Evolutionary conservation across 805 yeast species (phyloP).

Genomic region (Wickerhamomyces bisporus): DNA sequence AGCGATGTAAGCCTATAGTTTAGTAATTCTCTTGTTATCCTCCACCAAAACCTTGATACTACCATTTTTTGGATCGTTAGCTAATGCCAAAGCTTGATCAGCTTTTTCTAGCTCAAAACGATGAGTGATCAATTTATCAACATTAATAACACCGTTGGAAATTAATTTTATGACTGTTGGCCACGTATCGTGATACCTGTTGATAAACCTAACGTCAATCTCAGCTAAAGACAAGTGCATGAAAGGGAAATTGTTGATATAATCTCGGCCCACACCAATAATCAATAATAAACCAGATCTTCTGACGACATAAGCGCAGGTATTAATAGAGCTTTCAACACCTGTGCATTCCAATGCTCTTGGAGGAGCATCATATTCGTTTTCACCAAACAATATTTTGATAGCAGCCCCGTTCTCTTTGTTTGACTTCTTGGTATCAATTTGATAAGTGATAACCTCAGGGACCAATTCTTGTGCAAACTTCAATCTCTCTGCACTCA

Average conservation of each 20-base stretch:
- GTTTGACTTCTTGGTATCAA: constrained; percentile 27
- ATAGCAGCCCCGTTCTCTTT: constrained; percentile 36
- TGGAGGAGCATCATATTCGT: constrained; percentile 35
- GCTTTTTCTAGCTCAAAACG: constrained; percentile 42
- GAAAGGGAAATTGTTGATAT: constrained; percentile 44
- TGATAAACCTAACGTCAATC: constrained; percentile 44
- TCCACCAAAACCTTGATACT: constrained; percentile 44
- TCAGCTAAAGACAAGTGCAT: constrained; percentile 51
- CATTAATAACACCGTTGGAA: constrained; percentile 38
- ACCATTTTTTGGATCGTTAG: constrained; percentile 36
- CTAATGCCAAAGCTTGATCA: constrained; percentile 33
- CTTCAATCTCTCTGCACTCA: constrained; percentile 37
- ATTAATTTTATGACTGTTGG: constrained; percentile 49
- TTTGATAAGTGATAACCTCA: constrained; percentile 38
- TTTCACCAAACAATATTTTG: constrained; percentile 30
- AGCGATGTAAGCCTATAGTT: constrained; percentile 6
- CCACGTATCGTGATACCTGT: constrained; percentile 53
- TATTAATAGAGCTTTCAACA: constrained; percentile 41
- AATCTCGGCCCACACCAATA: constrained; percentile 48
- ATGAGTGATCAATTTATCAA: constrained; percentile 45
- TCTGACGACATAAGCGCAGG: constrained; percentile 41
- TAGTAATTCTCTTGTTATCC: constrained; percentile 24
- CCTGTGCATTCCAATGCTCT: constrained; percentile 53
- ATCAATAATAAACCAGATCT: constrained; percentile 43
- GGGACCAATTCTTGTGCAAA: constrained; percentile 45